Percentiles rank a stretch among this genome's conserved stretches.
phyloP scores from a whole-genome alignment of 208 protist genomes.

The Angomonas deanei region DNA sequence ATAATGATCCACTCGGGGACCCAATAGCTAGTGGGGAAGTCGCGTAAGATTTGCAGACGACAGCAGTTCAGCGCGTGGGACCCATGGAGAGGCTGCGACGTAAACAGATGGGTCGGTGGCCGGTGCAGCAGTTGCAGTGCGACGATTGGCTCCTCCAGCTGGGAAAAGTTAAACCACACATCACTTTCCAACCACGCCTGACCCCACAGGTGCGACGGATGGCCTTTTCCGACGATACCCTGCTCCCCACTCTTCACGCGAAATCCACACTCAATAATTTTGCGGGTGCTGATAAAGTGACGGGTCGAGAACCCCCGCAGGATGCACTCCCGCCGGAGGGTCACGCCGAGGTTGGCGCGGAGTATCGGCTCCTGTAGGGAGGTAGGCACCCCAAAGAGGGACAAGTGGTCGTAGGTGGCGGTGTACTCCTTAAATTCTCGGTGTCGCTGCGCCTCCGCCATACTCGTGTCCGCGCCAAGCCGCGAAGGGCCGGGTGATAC shows the following conservation, averaged over 20 bases:
- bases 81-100: constrained; percentile 18
- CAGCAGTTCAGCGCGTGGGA: constrained; percentile 27
- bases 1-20: constrained; percentile 15
- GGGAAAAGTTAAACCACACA: constrained; percentile 72
- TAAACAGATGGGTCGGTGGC: constrained; percentile 38
- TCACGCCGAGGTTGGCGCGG: not conserved
- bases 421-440: constrained; percentile 12
- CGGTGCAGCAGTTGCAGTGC: constrained; percentile 32
- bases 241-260: constrained; percentile 14
- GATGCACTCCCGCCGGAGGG: constrained; percentile 27
- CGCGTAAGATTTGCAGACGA: constrained; percentile 27
- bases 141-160: constrained; percentile 51
- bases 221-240: constrained; percentile 12
- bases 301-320: constrained; percentile 34
- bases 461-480: constrained; percentile 23
- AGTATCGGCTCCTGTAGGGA: not conserved
- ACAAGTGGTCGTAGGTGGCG: constrained; percentile 10
- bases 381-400: constrained; percentile 14
- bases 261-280: constrained; percentile 19
- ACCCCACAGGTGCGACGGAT: constrained; percentile 12
- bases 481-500: constrained; percentile 3
- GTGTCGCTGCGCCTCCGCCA: constrained; percentile 25
- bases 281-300: constrained; percentile 24
- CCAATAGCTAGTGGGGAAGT: constrained; percentile 16
- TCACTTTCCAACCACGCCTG: constrained; percentile 17